These are phyloP conservation scores for Euphorbia neoarborescens DNA, from an alignment of 441 rosid species.

Conservation along the genomic window DNA sequence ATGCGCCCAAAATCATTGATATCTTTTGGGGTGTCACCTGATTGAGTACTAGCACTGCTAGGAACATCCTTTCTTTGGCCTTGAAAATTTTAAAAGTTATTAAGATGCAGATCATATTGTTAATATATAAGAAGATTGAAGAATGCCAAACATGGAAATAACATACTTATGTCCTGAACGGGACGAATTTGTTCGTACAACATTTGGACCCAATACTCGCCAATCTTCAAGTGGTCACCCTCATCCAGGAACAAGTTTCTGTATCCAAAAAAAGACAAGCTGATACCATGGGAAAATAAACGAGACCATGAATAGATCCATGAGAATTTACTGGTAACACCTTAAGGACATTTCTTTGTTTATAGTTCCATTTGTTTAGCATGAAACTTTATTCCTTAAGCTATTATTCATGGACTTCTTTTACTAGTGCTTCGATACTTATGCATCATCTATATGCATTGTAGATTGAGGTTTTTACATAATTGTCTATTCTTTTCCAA, in stretches of 20 bases:
- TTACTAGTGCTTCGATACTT: not conserved
- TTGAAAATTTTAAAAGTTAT: slow-evolving; percentile 15
- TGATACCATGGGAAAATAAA: not conserved
- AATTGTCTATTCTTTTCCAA: not conserved
- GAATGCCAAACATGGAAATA: not conserved
- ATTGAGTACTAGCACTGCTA: slow-evolving; percentile 17
- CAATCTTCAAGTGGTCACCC: slow-evolving; percentile 51
- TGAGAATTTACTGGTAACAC: not conserved
- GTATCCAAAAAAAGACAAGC: not conserved
- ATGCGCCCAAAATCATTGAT: slow-evolving; percentile 34
- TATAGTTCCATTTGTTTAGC: not conserved
- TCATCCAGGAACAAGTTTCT: slow-evolving; percentile 53
- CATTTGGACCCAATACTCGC: slow-evolving; percentile 57
- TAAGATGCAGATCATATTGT: not conserved
- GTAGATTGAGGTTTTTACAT: not conserved
- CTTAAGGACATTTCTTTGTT: not conserved
- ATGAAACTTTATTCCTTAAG: not conserved
- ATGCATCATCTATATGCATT: not conserved
- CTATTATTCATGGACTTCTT: not conserved
- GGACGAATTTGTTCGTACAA: slow-evolving; percentile 42
- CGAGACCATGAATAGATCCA: not conserved
- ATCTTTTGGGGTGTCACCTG: slow-evolving; percentile 33
- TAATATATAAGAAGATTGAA: not conserved
- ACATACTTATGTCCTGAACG: slow-evolving; percentile 34
- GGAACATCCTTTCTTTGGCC: slow-evolving; percentile 30